phyloP scores from a whole-genome alignment of 208 protist species.

The Trypanosoma avium region DNA sequence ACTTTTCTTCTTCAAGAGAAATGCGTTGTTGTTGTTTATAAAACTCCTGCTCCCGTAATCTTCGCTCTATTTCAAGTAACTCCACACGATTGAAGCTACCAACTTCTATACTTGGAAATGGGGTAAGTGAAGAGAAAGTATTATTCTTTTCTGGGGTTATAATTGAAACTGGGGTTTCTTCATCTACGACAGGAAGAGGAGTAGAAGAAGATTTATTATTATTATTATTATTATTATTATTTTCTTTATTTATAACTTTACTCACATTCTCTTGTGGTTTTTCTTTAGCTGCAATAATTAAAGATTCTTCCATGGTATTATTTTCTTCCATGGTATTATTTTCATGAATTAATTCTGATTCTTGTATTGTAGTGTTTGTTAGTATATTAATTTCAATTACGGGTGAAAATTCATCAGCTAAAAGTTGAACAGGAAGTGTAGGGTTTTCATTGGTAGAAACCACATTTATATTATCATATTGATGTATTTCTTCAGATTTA shows the following conservation, averaged over 20 bases:
- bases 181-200: no score
- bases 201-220: background rate
- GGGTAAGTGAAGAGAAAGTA: background rate
- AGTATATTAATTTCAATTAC: background rate
- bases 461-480: background rate
- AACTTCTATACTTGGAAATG: background rate
- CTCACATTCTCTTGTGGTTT: background rate
- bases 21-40: constrained; percentile 17
- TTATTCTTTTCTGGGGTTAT: background rate
- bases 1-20: constrained; percentile 6
- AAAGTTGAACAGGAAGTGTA: background rate
- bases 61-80: constrained; percentile 9
- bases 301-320: no score
- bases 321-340: background rate
- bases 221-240: background rate
- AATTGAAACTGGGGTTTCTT: background rate
- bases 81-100: background rate
- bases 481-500: background rate
- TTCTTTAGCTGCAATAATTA: background rate
- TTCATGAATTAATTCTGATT: background rate
- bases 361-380: background rate
- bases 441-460: background rate
- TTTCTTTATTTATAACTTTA: background rate
- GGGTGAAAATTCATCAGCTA: background rate
- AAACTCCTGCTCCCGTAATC: constrained; percentile 13